These are phyloP conservation scores for Moniliella sp. DNA, from an alignment of 1,284 basidiomycete genomes.

Conservation along the genomic window DNA sequence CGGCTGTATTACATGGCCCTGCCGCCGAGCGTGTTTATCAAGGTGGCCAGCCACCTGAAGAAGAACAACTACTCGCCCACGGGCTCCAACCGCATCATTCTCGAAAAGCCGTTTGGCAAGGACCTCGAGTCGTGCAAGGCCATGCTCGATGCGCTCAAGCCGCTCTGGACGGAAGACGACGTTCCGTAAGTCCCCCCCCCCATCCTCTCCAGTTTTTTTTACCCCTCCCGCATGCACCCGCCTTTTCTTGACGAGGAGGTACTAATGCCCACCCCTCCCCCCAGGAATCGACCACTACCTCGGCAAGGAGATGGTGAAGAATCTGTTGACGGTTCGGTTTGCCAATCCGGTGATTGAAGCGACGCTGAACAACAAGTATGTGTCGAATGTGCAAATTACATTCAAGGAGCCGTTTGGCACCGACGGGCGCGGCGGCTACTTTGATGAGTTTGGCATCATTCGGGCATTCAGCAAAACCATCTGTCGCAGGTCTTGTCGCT, in stretches of 20 bases:
- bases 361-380: slow-evolving; percentile 30
- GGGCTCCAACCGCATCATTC: slow-evolving; percentile 26
- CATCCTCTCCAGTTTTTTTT: no score
- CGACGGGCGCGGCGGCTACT: slow-evolving; percentile 35
- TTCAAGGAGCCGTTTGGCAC: slow-evolving; percentile 36
- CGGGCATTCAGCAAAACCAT: slow-evolving; percentile 35
- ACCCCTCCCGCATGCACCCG: slow-evolving; percentile 1
- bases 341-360: slow-evolving; percentile 28
- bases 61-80: slow-evolving; percentile 24
- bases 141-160: slow-evolving; percentile 28
- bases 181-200: no score
- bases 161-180: slow-evolving; percentile 31
- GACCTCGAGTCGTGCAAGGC: slow-evolving; percentile 26
- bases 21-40: slow-evolving; percentile 29
- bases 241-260: not conserved
- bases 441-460: slow-evolving; percentile 36
- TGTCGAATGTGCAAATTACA: slow-evolving; percentile 34
- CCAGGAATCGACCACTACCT: slow-evolving; percentile 34
- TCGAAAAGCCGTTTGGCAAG: slow-evolving; percentile 32
- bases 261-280: not conserved
- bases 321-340: slow-evolving; percentile 28
- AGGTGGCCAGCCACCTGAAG: slow-evolving; percentile 24
- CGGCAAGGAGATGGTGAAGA: slow-evolving; percentile 34
- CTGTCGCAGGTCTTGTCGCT: slow-evolving; percentile 32
- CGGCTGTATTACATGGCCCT: slow-evolving; percentile 32